These are phyloP conservation scores for Colletotrichum tropicicola DNA, from an alignment of 2,329 filamentous ascomycete genomes.

Conservation along the genomic window DNA sequence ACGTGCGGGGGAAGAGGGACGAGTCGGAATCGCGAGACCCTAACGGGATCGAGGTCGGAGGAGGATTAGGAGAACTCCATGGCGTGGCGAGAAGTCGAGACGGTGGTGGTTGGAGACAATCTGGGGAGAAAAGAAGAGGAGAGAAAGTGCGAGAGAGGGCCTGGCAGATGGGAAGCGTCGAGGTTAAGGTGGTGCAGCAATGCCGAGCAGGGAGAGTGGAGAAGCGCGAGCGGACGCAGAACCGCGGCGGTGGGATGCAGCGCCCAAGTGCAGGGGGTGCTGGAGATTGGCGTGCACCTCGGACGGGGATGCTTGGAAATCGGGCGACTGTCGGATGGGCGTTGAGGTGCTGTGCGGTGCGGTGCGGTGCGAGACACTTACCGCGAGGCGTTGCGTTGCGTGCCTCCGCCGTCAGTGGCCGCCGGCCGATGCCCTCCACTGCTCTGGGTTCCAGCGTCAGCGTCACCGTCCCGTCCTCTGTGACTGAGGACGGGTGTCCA, in stretches of 20 bases:
- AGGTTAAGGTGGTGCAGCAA: constrained; percentile 21
- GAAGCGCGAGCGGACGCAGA: constrained; percentile 24
- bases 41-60: constrained; percentile 22
- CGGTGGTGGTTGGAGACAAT: neutral
- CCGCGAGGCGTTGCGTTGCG: neutral
- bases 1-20: constrained; percentile 24
- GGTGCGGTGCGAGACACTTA: too few species aligned
- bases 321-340: constrained; percentile 22
- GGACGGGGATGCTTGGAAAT: constrained; percentile 30
- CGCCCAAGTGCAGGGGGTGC: constrained; percentile 6
- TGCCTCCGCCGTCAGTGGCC: too few species aligned
- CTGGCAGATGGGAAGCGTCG: neutral
- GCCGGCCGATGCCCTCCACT: neutral
- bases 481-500: too few species aligned
- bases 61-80: constrained; percentile 26
- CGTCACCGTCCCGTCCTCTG: too few species aligned
- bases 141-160: neutral
- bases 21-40: constrained; percentile 30
- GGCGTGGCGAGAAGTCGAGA: neutral
- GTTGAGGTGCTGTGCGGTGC: too few species aligned
- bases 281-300: constrained; percentile 10
- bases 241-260: constrained; percentile 29
- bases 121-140: neutral
- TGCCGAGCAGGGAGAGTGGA: constrained; percentile 28
- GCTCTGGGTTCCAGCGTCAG: too few species aligned